Base-by-base conservation (phyloP, 106 monocot genomes). In the Phalaenopsis equestris region DNA sequence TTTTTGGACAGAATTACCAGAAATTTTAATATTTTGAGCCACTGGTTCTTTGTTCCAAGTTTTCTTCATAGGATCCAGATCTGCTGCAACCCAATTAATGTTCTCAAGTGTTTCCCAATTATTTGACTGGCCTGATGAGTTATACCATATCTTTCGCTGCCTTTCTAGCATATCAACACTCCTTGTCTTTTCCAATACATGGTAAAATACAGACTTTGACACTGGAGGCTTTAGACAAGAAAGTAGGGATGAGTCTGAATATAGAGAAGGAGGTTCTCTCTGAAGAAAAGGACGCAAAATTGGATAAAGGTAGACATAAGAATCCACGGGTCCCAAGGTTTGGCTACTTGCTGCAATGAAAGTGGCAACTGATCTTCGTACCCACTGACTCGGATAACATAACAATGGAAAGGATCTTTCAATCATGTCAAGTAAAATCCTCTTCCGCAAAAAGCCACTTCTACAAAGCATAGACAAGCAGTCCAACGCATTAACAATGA, bases 91-190 rank as follows among this genome's bases (percentile, higher is more conserved):
- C 56, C 65, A 86, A 36, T 78, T 86, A 24, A 79, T 77, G 52
- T 85, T 82, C 75, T 88, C 93, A 81, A 86, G 79, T 56, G 80
- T 83, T 86, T 93, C 96, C 93, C 85, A 88, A 43, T 91, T 88
- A 79, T 91, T 93, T 46, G 83, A 80, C 52, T 80, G 80, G 24
- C 84, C 55, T 19, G 93, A 78, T 17, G 85, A 87, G 65, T 88
- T 93, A 79, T 96, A 93, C 96, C 96, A 93, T 81, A 96, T 88
- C 81, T 90, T 93, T 83, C 96, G 91, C 83, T 96, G 96, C 75
- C 96, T 90, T 52, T 93, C 96, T 73, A 96, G 82, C 93, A 90
- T 96, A 49, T 91, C 91, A 80, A 88, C 83, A 73, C 86, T 85
- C 75, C 87, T 85, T 19, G 89, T 86, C 85, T 88, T 85, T 81